These are phyloP conservation scores for Boletus insuetus DNA, from an alignment of 768 basidiomycete species.

Conservation along the genomic window DNA sequence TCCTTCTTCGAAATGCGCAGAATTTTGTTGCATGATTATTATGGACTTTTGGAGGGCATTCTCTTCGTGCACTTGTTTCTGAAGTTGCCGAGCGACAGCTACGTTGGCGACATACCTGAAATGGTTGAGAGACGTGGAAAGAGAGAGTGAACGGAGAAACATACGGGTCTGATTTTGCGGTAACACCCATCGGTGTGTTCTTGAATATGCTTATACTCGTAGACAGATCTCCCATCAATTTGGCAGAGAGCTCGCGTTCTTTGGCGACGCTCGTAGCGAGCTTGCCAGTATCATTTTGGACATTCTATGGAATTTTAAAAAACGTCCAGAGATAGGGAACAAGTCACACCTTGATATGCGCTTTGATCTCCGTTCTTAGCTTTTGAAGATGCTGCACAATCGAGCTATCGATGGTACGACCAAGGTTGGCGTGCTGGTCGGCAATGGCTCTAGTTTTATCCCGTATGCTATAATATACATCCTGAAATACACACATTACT, in stretches of 20 bases:
- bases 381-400: slow-evolving; percentile 98
- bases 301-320: slow-evolving; percentile 49
- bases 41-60: slow-evolving; percentile 97
- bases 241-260: slow-evolving; percentile 82
- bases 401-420: slow-evolving; percentile 92
- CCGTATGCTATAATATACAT: slow-evolving; percentile 88
- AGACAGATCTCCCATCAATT: slow-evolving; percentile 82
- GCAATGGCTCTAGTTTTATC: slow-evolving; percentile 93
- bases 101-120: slow-evolving; percentile 64
- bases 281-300: slow-evolving; percentile 95
- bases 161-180: slow-evolving; percentile 40
- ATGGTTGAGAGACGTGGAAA: neutral
- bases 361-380: slow-evolving; percentile 92
- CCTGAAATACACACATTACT: slow-evolving; percentile 41
- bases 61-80: slow-evolving; percentile 94
- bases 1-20: slow-evolving; percentile 94
- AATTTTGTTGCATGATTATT: slow-evolving; percentile 97
- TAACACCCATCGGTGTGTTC: slow-evolving; percentile 89
- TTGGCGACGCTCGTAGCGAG: slow-evolving; percentile 88
- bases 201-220: slow-evolving; percentile 87
- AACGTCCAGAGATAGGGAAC: neutral
- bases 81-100: slow-evolving; percentile 74
- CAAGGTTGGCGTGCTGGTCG: slow-evolving; percentile 95
- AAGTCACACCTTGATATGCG: slow-evolving; percentile 80
- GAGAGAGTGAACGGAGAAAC: neutral